Evolutionary conservation across 805 yeast genomes (phyloP), one percentile per base, ranked within the genome.

Genomic region (Debaryomyces tyrocola): DNA sequence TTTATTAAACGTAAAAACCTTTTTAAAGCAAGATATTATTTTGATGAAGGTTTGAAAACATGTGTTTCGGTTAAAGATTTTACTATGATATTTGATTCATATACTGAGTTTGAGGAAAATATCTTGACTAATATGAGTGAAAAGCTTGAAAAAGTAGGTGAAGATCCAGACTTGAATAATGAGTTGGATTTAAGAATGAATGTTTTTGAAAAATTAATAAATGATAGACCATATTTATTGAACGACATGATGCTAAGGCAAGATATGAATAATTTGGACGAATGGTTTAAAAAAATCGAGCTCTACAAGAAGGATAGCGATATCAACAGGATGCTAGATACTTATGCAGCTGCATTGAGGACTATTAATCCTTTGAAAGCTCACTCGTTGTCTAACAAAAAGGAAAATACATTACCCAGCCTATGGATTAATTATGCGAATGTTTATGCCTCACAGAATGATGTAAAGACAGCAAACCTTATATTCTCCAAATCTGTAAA

Each of bases 401-500:
- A 48, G 1, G 38, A 50, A 7, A 43, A 58, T 40, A 75, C 75
- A 4, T 64, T 89, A 6, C 77, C 83, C 0, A 64, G 75, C 14
- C 55, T 91, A 7, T 91, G 97, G 97, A 67, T 79, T 4, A 64
- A 73, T 3, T 90, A 87, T 61, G 87, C 96, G 0, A 61, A 67
- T 27, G 61, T 85, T 2, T 90, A 88, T 65, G 82, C 83, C 41
- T 64, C 69, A 1, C 69, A 75, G 38, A 69, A 69, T 0, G 90
- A 87, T 53, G 51, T 75, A 9, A 70, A 68, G 14, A 79, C 87
- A 0, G 90, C 91, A 0, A 66, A 86, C 51, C 70, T 78, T 14
- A 77, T 90, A 5, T 79, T 77, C 45, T 79, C 81, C 33, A 83
- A 83, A 41, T 84, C 92, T 0, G 69, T 81, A 1, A 81, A 82